Evolutionary conservation across 2,329 filamentous ascomycete species (phyloP).

Genomic region (Aspergillus brunneoviolaceus): DNA sequence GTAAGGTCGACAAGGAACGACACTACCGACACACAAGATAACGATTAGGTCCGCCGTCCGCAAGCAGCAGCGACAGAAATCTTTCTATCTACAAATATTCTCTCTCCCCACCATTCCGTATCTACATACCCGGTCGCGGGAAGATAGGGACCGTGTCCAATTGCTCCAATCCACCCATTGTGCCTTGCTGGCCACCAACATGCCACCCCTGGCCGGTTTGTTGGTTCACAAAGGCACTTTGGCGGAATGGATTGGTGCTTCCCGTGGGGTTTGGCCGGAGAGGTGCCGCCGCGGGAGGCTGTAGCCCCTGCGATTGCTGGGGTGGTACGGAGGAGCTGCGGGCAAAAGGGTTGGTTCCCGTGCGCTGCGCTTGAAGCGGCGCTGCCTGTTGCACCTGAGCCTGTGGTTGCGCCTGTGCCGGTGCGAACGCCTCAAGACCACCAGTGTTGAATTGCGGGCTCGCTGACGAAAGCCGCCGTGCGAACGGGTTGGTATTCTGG

Average conservation of each 20-base stretch:
- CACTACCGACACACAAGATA: neutral
- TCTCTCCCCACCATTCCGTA: neutral
- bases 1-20: neutral
- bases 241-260: conserved; percentile 91
- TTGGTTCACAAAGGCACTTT: conserved; percentile 86
- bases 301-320: conserved; percentile 35
- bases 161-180: conserved; percentile 73
- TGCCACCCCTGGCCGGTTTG: conserved; percentile 88
- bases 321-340: conserved; percentile 50
- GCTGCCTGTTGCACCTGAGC: conserved; percentile 25
- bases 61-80: neutral
- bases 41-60: neutral
- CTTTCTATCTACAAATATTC: neutral
- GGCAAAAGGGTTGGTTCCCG: conserved; percentile 71
- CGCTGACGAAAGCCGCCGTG: conserved; percentile 55
- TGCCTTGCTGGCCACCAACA: conserved; percentile 66
- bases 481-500: conserved; percentile 84
- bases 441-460: conserved; percentile 31
- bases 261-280: conserved; percentile 77
- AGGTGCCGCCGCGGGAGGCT: conserved; percentile 41
- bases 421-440: conserved; percentile 21
- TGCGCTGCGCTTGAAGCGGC: conserved; percentile 53
- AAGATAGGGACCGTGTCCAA: conserved; percentile 81
- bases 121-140: conserved; percentile 65
- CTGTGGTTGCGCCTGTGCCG: conserved; percentile 30